A percentile compares a stretch with the other conserved stretches of the same genome.
These are phyloP conservation scores for Mollisia scopiformis DNA, from an alignment of 2,329 filamentous ascomycete species.

Conservation along the genomic window DNA sequence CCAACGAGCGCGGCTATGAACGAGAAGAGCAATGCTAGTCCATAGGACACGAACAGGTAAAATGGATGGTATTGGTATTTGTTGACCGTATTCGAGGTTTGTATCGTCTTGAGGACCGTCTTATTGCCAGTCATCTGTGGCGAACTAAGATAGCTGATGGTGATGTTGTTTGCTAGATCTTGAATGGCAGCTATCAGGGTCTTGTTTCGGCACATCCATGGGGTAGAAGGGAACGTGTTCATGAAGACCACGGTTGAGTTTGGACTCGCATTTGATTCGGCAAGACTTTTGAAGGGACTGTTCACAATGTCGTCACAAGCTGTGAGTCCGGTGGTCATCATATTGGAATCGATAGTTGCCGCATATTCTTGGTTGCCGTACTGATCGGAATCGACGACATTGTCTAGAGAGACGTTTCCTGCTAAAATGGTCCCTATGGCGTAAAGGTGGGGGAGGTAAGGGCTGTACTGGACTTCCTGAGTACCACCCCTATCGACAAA, in stretches of 20 bases:
- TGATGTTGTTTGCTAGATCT: constrained; percentile 29
- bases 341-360: not conserved
- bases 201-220: constrained; percentile 25
- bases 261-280: no score
- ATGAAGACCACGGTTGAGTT: no score
- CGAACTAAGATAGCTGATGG: constrained; percentile 23
- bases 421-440: not conserved
- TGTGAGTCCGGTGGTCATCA: not conserved
- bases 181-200: constrained; percentile 21
- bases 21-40: not conserved
- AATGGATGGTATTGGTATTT: not conserved
- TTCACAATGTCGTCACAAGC: not conserved
- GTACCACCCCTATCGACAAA: no score
- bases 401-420: not conserved
- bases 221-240: not conserved
- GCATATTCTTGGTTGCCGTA: no score
- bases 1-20: not conserved
- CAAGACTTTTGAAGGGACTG: not conserved
- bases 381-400: no score
- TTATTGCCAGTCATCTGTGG: not conserved
- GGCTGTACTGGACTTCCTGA: no score
- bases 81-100: not conserved
- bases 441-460: not conserved
- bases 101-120: not conserved
- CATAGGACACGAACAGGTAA: not conserved